Base-by-base conservation (phyloP, 768 basidiomycete genomes). In the Lyophyllum decastes region DNA sequence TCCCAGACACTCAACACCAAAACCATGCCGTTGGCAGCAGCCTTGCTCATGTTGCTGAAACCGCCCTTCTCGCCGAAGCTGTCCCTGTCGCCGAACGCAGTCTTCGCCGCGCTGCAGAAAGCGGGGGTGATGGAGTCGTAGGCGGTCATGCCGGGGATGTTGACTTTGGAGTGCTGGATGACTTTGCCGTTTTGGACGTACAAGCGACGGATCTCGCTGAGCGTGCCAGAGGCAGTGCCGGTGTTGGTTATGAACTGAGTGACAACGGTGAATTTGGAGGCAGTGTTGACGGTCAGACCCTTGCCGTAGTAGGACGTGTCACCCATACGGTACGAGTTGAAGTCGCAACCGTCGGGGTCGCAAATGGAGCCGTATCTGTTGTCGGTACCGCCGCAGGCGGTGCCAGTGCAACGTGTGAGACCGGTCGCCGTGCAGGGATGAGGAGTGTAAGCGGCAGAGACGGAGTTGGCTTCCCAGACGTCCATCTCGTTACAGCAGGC, bases 401-500 rank as follows among this genome's bases (percentile, higher is more conserved):
- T 70, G 41, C 78, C 78, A 22, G 62, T 56, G 76, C 82, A 85
- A 51, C 68, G 70, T 14, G 72, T 72, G 62, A 73, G 76, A 34
- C 75, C 77, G 33, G 62, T 59, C 58, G 70, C 68, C 24, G 70
- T 68, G 71, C 82, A 84, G 27, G 75, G 72, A 69, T 84, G 82
- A 49, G 82, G 81, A 41, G 82, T 83, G 70, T 69, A 78, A 19
- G 81, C 82, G 22, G 77, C 72, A 14, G 82, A 72, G 60, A 74
- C 70, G 63, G 70, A 73, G 76, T 83, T 83, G 64, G 81, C 82
- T 63, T 83, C 82, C 82, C 82, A 84, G 67, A 84, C 73, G 68
- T 84, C 82, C 81, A 84, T 83, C 70, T 83, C 82, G 60, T 68
- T 74, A 69, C 82, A 84, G 76, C 82, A 83, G 21, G 81, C 70